phyloP scores from a whole-genome alignment of 2,329 filamentous ascomycete species.

The Diaporthe longicolla region DNA sequence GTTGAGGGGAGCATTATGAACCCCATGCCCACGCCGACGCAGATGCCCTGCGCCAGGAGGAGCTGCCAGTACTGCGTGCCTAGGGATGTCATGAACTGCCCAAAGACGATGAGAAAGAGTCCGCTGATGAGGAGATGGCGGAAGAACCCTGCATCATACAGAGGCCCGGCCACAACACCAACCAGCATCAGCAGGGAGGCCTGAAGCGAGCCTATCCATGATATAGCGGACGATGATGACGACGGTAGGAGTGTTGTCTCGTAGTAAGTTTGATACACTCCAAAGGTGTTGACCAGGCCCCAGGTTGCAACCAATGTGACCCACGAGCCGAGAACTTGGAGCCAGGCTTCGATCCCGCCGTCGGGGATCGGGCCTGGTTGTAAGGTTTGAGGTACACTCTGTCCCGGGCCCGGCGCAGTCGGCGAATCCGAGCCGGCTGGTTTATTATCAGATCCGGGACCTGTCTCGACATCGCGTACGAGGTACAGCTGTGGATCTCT shows the following conservation, averaged over 20 bases:
- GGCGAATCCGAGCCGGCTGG: neutral
- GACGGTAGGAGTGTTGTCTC: slow-evolving; percentile 52
- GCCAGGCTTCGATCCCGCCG: slow-evolving; percentile 53
- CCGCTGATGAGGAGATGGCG: slow-evolving; percentile 54
- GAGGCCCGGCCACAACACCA: slow-evolving; percentile 57
- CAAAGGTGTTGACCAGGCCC: slow-evolving; percentile 61
- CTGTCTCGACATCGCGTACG: neutral
- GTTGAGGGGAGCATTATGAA: slow-evolving; percentile 54
- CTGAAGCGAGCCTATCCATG: slow-evolving; percentile 62
- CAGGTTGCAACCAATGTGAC: slow-evolving; percentile 55
- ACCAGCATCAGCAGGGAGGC: slow-evolving; percentile 57
- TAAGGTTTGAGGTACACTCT: neutral
- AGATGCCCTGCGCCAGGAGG: slow-evolving; percentile 56
- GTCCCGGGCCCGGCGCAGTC: slow-evolving; percentile 16
- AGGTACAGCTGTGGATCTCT: neutral
- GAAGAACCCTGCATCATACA: slow-evolving; percentile 60
- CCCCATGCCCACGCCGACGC: slow-evolving; percentile 55
- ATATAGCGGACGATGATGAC: slow-evolving; percentile 56
- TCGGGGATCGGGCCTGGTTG: slow-evolving; percentile 44
- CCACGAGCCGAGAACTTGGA: slow-evolving; percentile 57
- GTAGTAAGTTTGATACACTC: slow-evolving; percentile 62
- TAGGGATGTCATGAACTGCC: slow-evolving; percentile 62
- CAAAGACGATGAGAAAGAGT: slow-evolving; percentile 54
- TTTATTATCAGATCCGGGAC: slow-evolving; percentile 7
- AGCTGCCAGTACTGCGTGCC: slow-evolving; percentile 60